Evolutionary conservation across 2,329 filamentous ascomycete species (phyloP).

Genomic region (Cadophora gregata): DNA sequence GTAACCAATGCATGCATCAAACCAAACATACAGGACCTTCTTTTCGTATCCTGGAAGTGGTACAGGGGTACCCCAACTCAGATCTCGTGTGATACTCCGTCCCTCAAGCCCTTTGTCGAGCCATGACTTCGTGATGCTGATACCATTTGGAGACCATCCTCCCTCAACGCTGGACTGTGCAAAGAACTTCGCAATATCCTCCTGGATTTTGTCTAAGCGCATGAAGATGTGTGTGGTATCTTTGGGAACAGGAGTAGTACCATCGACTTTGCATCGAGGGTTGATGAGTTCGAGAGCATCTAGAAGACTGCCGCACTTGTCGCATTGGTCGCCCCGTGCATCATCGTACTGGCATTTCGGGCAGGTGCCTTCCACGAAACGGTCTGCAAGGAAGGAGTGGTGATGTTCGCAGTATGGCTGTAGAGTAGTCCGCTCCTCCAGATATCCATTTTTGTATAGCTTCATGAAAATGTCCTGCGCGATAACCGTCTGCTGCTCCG

Average conservation of each 20-base stretch:
- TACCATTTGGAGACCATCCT: slow-evolving; percentile 76
- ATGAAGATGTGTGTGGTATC: slow-evolving; percentile 92
- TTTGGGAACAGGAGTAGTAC: slow-evolving; percentile 76
- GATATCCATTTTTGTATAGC: slow-evolving; percentile 85
- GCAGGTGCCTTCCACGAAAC: slow-evolving; percentile 82
- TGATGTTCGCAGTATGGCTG: slow-evolving; percentile 91
- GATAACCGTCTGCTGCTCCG: slow-evolving; percentile 86
- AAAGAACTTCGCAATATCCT: slow-evolving; percentile 79
- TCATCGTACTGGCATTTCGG: slow-evolving; percentile 75
- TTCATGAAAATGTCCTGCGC: slow-evolving; percentile 89
- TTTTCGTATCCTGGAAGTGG: slow-evolving; percentile 67
- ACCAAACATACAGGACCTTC: slow-evolving; percentile 86
- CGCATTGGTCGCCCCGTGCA: slow-evolving; percentile 76
- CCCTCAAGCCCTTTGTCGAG: slow-evolving; percentile 83
- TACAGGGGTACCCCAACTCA: slow-evolving; percentile 78
- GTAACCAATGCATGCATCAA: slow-evolving; percentile 92
- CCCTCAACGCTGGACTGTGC: slow-evolving; percentile 75
- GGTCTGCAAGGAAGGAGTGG: slow-evolving; percentile 79
- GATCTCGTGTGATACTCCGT: slow-evolving; percentile 88
- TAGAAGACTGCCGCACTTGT: slow-evolving; percentile 70
- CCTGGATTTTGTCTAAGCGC: slow-evolving; percentile 82
- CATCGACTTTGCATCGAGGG: slow-evolving; percentile 90
- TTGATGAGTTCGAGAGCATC: slow-evolving; percentile 73
- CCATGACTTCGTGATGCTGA: slow-evolving; percentile 81
- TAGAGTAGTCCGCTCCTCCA: slow-evolving; percentile 84